Evolutionary conservation across 495 filamentous ascomycete genomes (phyloP), one percentile per base, ranked within the genome.

Genomic region (Tuber indicum): DNA sequence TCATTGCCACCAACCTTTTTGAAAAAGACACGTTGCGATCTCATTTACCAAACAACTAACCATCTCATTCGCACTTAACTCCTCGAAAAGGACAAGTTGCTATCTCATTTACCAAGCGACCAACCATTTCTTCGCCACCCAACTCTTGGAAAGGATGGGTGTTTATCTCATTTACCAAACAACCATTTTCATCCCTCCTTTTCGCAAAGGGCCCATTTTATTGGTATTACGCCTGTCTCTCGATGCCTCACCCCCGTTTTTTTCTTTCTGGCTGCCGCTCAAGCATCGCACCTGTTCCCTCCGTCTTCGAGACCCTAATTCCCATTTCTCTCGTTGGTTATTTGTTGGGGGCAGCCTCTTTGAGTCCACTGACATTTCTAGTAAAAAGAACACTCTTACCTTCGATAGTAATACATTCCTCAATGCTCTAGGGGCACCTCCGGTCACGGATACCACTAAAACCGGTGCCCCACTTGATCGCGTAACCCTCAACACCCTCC

Each of bases 391-490:
- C 47, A 5, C 70, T 72, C 44, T 45, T 14, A 0, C 74, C 74
- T 12, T 26, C 52, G 41, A 6, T 36, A 9, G 69, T 41, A 80
- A 79, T 52, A 73, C 74, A 39, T 79, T 76, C 62, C 74, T 79
- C 39, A 74, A 79, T 74, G 74, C 73, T 41, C 77, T 79, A 5
- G 42, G 72, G 73, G 74, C 72, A 16, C 74, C 81, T 14, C 32
- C 52, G 23, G 42, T 58, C 71, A 90, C 90, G 89, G 87, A 90
- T 70, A 92, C 92, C 66, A 98, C 94, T 49, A 91, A 92, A 84
- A 94, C 92, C 84, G 96, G 95, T 78, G 90, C 95, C 87, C 90
- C 91, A 83, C 90, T 99, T 77, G 94, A 98, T 83, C 91, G 93
- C 72, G 86, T 87, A 46, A 85, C 88, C 44, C 88, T 98, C 81